These are phyloP conservation scores for Dissoconium aciculare DNA, from an alignment of 2,329 filamentous ascomycete genomes.

Conservation along the genomic window DNA sequence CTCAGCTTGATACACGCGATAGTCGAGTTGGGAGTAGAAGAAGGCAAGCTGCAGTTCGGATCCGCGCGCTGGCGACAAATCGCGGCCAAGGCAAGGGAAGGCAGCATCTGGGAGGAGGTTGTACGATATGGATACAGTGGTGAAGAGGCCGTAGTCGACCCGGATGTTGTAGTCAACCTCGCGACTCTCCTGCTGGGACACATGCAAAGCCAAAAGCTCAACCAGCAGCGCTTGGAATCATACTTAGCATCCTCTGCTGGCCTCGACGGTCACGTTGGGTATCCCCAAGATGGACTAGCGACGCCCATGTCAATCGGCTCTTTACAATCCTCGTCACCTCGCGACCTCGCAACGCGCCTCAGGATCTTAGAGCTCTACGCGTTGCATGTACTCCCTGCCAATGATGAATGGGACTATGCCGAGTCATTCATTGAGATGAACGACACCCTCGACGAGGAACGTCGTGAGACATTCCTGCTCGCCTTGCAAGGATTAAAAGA, in stretches of 20 bases:
- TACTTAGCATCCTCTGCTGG: constrained; percentile 59
- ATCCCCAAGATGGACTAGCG: constrained; percentile 43
- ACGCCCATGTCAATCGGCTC: constrained; percentile 41
- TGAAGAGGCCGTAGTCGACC: constrained; percentile 77
- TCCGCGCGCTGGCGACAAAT: constrained; percentile 70
- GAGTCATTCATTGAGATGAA: constrained; percentile 77
- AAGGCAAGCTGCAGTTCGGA: constrained; percentile 80
- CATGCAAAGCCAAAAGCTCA: constrained; percentile 65
- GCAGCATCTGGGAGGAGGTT: constrained; percentile 88
- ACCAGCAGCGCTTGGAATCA: constrained; percentile 75
- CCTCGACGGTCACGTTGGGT: constrained; percentile 40
- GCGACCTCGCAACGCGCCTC: constrained; percentile 45
- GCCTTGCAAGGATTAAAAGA: constrained; percentile 73
- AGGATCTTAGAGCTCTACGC: constrained; percentile 94
- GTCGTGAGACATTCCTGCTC: constrained; percentile 73
- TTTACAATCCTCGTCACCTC: constrained; percentile 16
- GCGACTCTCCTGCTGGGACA: constrained; percentile 85
- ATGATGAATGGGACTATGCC: constrained; percentile 92
- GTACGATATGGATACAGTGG: constrained; percentile 77
- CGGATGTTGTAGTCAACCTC: constrained; percentile 85
- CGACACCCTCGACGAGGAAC: constrained; percentile 80
- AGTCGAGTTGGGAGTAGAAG: constrained; percentile 73
- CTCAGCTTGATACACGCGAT: constrained; percentile 85
- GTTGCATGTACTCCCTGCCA: constrained; percentile 81
- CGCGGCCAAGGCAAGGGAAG: constrained; percentile 72